Percentiles rank a stretch among this genome's conserved stretches.
Evolutionary conservation across 1,284 basidiomycete species (phyloP).

Genomic region (Golubevia pallescens): DNA sequence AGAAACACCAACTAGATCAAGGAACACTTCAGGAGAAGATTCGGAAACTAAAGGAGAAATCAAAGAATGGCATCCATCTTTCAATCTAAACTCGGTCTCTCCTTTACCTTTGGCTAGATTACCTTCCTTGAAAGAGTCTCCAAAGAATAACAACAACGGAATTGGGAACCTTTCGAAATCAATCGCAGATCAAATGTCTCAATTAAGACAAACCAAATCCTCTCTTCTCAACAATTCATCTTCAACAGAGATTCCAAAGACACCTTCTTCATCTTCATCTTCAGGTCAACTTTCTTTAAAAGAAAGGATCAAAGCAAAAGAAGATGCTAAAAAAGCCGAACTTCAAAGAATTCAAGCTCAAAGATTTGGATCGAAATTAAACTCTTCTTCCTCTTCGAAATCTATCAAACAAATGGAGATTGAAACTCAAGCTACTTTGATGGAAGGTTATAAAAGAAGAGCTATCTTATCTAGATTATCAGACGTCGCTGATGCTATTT

Average conservation of each 20-base stretch:
- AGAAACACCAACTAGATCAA: neutral
- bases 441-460: conserved; percentile 22
- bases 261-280: neutral
- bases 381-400: conserved; percentile 5
- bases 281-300: conserved; percentile 16
- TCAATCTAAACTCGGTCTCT: conserved; percentile 19
- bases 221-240: neutral
- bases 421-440: conserved; percentile 4
- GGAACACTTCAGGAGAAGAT: neutral
- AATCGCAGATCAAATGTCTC: conserved; percentile 1
- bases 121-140: conserved; percentile 15
- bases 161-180: neutral
- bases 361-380: conserved; percentile 4
- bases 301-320: conserved; percentile 40
- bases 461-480: conserved; percentile 27
- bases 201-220: conserved; percentile 7
- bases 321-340: conserved; percentile 22
- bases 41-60: conserved; percentile 1
- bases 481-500: conserved; percentile 36
- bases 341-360: conserved; percentile 10
- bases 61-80: conserved; percentile 22
- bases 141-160: neutral
- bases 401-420: neutral
- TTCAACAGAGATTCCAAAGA: neutral
- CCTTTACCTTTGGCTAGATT: conserved; percentile 20